Base-by-base conservation (phyloP, 1,139 yeast species). In the Geotrichum bryndzae region DNA sequence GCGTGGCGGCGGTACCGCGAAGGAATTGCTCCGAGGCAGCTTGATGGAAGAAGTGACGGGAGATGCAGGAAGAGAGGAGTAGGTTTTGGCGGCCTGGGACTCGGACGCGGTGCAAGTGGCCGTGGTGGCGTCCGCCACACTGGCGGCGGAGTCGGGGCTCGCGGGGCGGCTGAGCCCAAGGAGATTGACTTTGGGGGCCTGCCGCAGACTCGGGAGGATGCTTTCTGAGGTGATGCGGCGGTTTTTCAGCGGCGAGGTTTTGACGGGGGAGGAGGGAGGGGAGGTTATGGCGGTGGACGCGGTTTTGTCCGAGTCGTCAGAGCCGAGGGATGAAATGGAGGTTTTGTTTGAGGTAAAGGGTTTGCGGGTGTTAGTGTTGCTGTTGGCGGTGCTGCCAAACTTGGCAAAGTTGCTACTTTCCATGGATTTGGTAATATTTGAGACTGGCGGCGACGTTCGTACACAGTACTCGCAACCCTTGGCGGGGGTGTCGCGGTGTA, bases 1-100 rank as follows among this genome's bases (percentile, higher is more conserved):
- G 57, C 69, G 50, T 6, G 62, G 62, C 11, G 62, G 62, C 11
- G 59, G 59, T 27, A 53, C 59, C 27, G 57, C 57, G 56, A 60
- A 53, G 8, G 57, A 54, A 27, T 45, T 54, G 29, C 57, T 41
- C 29, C 57, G 41, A 15, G 51, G 57, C 27, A 54, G n/a, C 8
- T 38, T 38, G 15, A 33, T 33, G 11, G 38, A 33, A 33, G 38
- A 33, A 11, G 38, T 33, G 11, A 33, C 38, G 38, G 38, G 38
- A 33, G 38, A 33, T 33, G 38, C 38, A 33, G 38, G 38, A 11
- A 33, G 38, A 33, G 38, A 33, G 38, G 38, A 33, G 38, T 33
- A 11, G 11, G 38, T 11, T 33, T 33, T 33, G 18, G 18, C 18
- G 18, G 18, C 18, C 18, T 18, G 18, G 18, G 18, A 18, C 18